These are phyloP conservation scores for Cinnamomum chago DNA, from an alignment of 164 flowering plant species.

Conservation along the genomic window DNA sequence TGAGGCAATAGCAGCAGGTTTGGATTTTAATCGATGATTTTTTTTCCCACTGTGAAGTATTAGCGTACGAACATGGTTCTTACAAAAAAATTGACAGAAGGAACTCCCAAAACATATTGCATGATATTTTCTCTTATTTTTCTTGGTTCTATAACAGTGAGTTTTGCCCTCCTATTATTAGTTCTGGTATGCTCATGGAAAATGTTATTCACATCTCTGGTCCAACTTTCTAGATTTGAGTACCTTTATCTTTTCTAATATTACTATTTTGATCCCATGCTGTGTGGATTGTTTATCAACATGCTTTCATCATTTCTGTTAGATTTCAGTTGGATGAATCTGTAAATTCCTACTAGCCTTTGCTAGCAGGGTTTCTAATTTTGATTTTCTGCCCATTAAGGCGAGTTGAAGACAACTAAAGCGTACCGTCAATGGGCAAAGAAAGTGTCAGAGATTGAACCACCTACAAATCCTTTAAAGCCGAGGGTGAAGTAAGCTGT, in stretches of 20 bases:
- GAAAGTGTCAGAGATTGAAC: conserved; percentile 59
- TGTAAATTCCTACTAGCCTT: too few species aligned
- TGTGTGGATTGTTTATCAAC: background rate
- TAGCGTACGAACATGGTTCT: too few species aligned
- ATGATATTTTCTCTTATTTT: too few species aligned
- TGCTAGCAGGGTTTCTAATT: too few species aligned
- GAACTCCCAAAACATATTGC: too few species aligned
- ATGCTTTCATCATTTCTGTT: background rate
- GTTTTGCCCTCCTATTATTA: background rate
- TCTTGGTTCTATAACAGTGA: background rate
- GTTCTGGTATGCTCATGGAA: background rate
- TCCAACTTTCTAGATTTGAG: background rate
- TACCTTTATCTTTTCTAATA: background rate
- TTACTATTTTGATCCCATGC: background rate
- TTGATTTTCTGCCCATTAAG: conserved; percentile 23
- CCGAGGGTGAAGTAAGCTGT: conserved; percentile 48
- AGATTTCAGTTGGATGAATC: background rate
- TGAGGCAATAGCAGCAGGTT: conserved; percentile 81
- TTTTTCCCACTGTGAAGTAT: too few species aligned
- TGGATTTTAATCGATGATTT: conserved; percentile 1
- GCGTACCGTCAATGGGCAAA: conserved; percentile 75
- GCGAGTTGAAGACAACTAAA: conserved; percentile 70
- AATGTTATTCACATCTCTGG: background rate
- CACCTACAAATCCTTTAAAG: conserved; percentile 73
- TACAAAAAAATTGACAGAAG: too few species aligned